phyloP scores from a whole-genome alignment of 441 rosid species.

The Corymbia citriodora region DNA sequence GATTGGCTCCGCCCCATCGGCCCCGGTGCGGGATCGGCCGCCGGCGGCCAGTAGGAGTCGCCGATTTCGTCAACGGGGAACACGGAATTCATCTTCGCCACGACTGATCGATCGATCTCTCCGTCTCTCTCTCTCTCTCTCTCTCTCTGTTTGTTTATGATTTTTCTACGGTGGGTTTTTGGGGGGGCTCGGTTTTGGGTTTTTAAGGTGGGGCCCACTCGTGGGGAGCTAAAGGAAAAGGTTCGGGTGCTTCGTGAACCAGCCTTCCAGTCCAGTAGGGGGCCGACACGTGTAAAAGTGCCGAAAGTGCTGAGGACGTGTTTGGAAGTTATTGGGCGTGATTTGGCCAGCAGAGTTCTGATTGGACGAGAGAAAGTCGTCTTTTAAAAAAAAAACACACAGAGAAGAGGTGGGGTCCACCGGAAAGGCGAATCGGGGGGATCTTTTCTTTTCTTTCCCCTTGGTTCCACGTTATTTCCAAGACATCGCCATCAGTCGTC shows the following conservation, averaged over 20 bases:
- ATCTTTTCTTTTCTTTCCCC: not conserved
- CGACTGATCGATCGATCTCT: not conserved
- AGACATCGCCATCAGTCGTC: not conserved
- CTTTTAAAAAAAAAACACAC: no score
- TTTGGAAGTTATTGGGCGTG: not conserved
- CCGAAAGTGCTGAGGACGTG: not conserved
- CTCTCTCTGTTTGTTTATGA: not conserved
- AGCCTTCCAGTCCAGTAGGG: accelerated
- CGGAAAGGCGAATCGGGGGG: not conserved
- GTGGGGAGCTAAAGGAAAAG: not conserved
- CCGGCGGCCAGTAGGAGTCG: slow-evolving; percentile 51
- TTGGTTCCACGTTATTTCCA: not conserved
- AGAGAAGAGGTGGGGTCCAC: not conserved
- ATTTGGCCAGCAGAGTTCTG: not conserved
- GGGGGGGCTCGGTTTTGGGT: not conserved
- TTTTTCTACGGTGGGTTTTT: not conserved
- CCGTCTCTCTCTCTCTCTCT: not conserved
- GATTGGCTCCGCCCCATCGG: slow-evolving; percentile 38
- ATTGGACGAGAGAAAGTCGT: not conserved
- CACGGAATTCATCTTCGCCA: slow-evolving; percentile 28
- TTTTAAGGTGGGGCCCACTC: not conserved
- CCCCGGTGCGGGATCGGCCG: not conserved
- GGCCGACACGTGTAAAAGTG: not conserved
- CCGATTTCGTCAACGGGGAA: slow-evolving; percentile 73
- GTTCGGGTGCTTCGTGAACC: not conserved